Conservation (phyloP, 306 rosid genomes). For the Quercus robur region DNA sequence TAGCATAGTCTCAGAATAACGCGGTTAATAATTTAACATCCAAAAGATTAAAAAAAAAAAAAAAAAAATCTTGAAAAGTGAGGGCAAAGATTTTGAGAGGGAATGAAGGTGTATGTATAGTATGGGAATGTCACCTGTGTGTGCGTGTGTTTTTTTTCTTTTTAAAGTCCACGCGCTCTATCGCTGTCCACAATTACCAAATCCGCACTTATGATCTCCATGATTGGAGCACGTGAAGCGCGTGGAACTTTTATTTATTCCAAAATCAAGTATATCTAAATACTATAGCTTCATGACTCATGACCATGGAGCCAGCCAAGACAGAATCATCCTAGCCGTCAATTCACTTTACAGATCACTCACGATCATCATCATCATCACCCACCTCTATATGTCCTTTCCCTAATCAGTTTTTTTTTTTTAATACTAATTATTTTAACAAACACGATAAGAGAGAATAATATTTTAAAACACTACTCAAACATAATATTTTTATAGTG, state of each 20-base stretch:
- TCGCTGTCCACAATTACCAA: not conserved
- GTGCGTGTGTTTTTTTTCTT: too few relatives aligned
- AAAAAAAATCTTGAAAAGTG: not conserved
- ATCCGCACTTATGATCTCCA: constrained; percentile 14
- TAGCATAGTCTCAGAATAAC: too few relatives aligned
- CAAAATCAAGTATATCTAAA: not conserved
- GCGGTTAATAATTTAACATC: too few relatives aligned
- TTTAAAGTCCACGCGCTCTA: constrained; percentile 8
- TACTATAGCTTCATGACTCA: not conserved
- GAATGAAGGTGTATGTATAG: too few relatives aligned
- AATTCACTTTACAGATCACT: constrained; percentile 11
- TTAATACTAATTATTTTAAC: too few relatives aligned
- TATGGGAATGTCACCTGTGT: too few relatives aligned
- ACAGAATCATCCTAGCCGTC: constrained; percentile 29
- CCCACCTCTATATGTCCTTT: not conserved
- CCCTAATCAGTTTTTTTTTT: not conserved
- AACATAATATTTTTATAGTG: too few relatives aligned
- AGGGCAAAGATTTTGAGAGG: too few relatives aligned
- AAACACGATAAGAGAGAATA: accelerated
- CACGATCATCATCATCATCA: not conserved
- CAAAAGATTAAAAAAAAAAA: not conserved
- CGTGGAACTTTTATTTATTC: constrained; percentile 26
- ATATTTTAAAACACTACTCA: accelerated
- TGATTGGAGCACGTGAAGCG: constrained; percentile 49
- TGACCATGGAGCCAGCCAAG: constrained; percentile 6